Evolutionary conservation across 2,329 filamentous ascomycete genomes (phyloP).

Genomic region (Alternaria sp.): DNA sequence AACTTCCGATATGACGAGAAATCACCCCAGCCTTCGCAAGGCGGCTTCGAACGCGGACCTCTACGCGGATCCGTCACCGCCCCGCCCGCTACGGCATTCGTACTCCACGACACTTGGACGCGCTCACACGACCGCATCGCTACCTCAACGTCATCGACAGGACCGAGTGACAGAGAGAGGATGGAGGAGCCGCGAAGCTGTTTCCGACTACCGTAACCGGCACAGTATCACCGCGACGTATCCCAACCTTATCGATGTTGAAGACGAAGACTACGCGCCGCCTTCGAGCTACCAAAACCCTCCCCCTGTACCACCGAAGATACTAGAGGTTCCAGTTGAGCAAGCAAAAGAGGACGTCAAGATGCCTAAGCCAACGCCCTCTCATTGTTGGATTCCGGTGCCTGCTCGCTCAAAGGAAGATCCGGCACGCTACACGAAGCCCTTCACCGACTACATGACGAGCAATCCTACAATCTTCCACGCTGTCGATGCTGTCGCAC

Average conservation of each 20-base stretch:
- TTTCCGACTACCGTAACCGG: conserved; percentile 19
- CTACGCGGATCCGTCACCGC: conserved; percentile 44
- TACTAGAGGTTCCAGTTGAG: conserved; percentile 30
- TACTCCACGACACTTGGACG: conserved; percentile 36
- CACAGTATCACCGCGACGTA: conserved; percentile 42
- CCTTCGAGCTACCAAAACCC: conserved; percentile 35
- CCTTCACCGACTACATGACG: conserved; percentile 86
- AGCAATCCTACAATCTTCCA: conserved; percentile 95
- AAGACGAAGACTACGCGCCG: conserved; percentile 31
- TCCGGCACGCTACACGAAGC: conserved; percentile 69
- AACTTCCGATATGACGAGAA: conserved; percentile 43
- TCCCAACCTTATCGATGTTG: conserved; percentile 40
- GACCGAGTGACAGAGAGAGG: conserved; percentile 21
- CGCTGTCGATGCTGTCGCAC: conserved; percentile 78
- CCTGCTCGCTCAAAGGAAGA: conserved; percentile 31
- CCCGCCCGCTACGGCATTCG: conserved; percentile 34
- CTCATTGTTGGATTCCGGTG: conserved; percentile 25
- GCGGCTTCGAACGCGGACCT: conserved; percentile 46
- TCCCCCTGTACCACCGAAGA: conserved; percentile 49
- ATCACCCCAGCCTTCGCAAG: conserved; percentile 45
- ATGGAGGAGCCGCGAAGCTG: conserved; percentile 14
- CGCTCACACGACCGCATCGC: conserved; percentile 38
- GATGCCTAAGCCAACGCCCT: conserved; percentile 13
- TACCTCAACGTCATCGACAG: conserved; percentile 27
- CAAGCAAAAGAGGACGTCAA: conserved; percentile 3